Conservation (phyloP, 169 alveolate species). For the Eimeria sp. region DNA sequence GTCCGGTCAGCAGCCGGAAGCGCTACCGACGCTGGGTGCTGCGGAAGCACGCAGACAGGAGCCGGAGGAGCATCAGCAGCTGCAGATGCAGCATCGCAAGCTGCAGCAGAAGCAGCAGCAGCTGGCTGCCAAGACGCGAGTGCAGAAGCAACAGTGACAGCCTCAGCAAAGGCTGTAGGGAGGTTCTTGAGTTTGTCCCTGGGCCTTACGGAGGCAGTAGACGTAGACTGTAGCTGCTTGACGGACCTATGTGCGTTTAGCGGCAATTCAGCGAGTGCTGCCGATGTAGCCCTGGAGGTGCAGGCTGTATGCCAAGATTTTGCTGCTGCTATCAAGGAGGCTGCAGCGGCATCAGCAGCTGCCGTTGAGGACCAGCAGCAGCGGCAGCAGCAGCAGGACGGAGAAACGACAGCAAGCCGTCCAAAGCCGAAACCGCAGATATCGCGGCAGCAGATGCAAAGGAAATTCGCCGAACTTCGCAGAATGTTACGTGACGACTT, state of each 20-base stretch:
- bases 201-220: neutral
- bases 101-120: slow-evolving; percentile 20
- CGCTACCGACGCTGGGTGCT: neutral
- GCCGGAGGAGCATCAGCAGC: neutral
- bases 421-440: neutral
- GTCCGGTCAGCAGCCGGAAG: slow-evolving; percentile 6
- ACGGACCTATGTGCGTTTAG: slow-evolving; percentile 25
- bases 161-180: slow-evolving; percentile 40
- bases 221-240: neutral
- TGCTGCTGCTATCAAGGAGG: slow-evolving; percentile 40
- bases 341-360: slow-evolving; percentile 44
- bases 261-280: slow-evolving; percentile 34
- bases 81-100: neutral
- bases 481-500: slow-evolving; percentile 14
- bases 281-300: slow-evolving; percentile 62
- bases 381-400: slow-evolving; percentile 18
- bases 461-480: slow-evolving; percentile 36
- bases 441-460: slow-evolving; percentile 79
- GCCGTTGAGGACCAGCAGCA: slow-evolving; percentile 9
- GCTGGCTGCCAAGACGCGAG: neutral
- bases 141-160: slow-evolving; percentile 1
- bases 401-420: neutral
- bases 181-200: slow-evolving; percentile 13
- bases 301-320: slow-evolving; percentile 56
- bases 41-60: neutral